Evolutionary conservation across 1,284 basidiomycete genomes (phyloP).

Genomic region (Hortiboletus rubellus): DNA sequence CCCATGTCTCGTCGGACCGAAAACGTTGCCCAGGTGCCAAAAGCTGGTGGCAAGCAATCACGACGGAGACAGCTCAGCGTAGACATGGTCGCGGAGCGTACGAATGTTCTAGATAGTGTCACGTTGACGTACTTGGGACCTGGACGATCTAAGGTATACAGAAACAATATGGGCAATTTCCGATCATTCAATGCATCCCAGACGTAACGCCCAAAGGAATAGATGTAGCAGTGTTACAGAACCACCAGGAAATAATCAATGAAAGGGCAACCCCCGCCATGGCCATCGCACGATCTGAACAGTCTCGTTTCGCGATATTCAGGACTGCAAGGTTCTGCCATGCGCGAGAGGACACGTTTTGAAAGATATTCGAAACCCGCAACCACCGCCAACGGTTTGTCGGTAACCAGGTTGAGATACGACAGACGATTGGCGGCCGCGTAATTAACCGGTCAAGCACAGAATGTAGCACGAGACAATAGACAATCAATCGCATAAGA

Average conservation of each 20-base stretch:
- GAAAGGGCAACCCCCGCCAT: no score
- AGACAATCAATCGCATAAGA: no score
- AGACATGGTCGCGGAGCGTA: neutral
- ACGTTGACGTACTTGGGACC: neutral
- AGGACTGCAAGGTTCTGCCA: no score
- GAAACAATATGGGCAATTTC: neutral
- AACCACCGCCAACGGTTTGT: no score
- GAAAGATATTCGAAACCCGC: no score
- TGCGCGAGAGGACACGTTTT: no score
- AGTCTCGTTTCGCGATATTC: no score
- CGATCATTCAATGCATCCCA: neutral
- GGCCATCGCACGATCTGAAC: no score
- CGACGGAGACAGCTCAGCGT: neutral
- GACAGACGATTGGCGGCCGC: no score
- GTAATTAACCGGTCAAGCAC: no score
- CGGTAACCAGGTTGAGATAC: no score
- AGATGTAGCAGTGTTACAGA: neutral
- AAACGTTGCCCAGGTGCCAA: neutral
- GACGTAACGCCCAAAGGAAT: neutral
- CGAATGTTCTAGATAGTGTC: neutral
- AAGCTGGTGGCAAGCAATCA: neutral
- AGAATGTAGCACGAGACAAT: no score
- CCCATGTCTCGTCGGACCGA: neutral
- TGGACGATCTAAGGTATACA: neutral
- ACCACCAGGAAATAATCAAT: neutral